Conservation (phyloP, 345 rosid species). For the Populus tremula region DNA sequence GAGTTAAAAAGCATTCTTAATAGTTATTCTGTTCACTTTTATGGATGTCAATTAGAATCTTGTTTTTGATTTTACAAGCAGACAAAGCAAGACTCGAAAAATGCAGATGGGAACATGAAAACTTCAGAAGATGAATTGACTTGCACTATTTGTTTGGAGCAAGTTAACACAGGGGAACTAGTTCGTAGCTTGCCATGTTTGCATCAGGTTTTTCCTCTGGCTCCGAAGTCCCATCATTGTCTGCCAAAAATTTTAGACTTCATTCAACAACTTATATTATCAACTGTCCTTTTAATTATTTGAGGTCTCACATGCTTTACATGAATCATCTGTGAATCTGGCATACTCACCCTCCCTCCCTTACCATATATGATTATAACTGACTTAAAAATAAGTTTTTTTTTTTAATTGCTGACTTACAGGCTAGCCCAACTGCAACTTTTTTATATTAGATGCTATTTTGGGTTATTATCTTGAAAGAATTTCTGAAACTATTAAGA, state of each 20-base stretch:
- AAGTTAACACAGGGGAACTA: constrained; percentile 60
- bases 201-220: constrained; percentile 51
- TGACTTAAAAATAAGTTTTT: too few species aligned
- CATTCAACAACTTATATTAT: not conserved
- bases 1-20: not conserved
- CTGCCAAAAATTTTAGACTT: too few species aligned
- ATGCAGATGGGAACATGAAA: constrained; percentile 33
- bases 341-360: too few species aligned
- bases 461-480: too few species aligned
- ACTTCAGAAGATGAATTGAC: constrained; percentile 56
- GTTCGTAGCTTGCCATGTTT: constrained; percentile 71
- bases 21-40: not conserved
- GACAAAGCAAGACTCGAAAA: constrained; percentile 45
- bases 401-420: not conserved
- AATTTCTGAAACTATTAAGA: too few species aligned
- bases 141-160: constrained; percentile 73
- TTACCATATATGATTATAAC: too few species aligned
- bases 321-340: too few species aligned
- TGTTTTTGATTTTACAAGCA: constrained; percentile 16
- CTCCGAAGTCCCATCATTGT: too few species aligned
- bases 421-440: not conserved
- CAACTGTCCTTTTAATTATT: not conserved
- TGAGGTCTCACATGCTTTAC: too few species aligned
- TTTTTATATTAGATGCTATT: too few species aligned
- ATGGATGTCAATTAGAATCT: not conserved